phyloP scores from a whole-genome alignment of 2,329 filamentous ascomycete species.

The Cephalotrichum gorgonifer region DNA sequence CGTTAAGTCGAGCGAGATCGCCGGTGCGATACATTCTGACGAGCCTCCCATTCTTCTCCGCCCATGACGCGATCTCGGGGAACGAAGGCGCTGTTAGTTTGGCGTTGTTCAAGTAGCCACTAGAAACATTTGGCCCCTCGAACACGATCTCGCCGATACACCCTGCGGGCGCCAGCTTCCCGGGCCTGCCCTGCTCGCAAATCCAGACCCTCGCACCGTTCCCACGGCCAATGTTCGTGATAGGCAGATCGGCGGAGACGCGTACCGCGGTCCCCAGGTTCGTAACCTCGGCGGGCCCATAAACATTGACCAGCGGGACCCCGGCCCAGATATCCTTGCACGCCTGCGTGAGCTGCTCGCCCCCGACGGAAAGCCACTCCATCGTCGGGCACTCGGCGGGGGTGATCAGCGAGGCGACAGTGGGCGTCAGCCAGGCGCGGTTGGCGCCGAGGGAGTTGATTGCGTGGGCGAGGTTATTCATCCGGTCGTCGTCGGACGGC shows the following conservation, averaged over 20 bases:
- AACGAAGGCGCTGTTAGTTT: slow-evolving; percentile 17
- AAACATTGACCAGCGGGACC: slow-evolving; percentile 35
- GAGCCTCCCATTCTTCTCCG: slow-evolving; percentile 16
- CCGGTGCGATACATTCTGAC: slow-evolving; percentile 30
- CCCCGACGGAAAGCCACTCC: slow-evolving; percentile 3
- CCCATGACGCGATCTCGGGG: slow-evolving; percentile 10
- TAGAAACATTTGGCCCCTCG: slow-evolving; percentile 33
- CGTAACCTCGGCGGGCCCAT: slow-evolving; percentile 44
- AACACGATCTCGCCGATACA: slow-evolving; percentile 16
- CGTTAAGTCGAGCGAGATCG: slow-evolving; percentile 29
- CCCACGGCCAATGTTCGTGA: slow-evolving; percentile 5
- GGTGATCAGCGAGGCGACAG: slow-evolving; percentile 1
- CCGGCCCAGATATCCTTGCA: slow-evolving; percentile 9
- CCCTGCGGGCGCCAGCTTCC: slow-evolving; percentile 8
- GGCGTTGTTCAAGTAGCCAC: slow-evolving; percentile 33
- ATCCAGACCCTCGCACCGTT: slow-evolving; percentile 5
- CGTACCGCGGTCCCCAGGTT: slow-evolving; percentile 39
- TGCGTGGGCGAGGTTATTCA: slow-evolving; percentile 8
- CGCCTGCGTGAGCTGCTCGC: background rate
- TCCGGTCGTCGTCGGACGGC: slow-evolving; percentile 9
- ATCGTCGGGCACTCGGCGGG: slow-evolving; percentile 7
- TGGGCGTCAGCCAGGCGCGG: slow-evolving; percentile 6
- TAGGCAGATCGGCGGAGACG: slow-evolving; percentile 16
- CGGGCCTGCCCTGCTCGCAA: slow-evolving; percentile 3
- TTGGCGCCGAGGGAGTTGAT: slow-evolving; percentile 11